Evolutionary conservation across 129 eudicot species (phyloP), one percentile per base, ranked within the genome.

Genomic region (Ambrosia artemisiifolia): DNA sequence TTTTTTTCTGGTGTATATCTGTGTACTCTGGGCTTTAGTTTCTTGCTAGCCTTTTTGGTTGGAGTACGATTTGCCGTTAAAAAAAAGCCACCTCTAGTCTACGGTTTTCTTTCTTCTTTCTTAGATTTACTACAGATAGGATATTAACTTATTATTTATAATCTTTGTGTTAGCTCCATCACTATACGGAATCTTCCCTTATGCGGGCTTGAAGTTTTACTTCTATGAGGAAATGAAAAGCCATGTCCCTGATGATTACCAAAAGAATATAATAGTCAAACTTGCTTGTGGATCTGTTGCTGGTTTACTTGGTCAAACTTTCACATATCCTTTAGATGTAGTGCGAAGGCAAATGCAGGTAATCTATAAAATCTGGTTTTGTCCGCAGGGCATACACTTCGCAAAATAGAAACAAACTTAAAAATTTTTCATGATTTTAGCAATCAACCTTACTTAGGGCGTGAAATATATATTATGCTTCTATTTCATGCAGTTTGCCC

Each of bases 261-360:
- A 78, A 79, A 90, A 90, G 70, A 87, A 87, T 55, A 85, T 94
- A 18, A 60, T 85, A 46, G 87, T 88, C 54, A 94, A 94, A 81
- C 91, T 94, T 70, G 88, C 78, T 33, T 94, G 98, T 71, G 98
- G 97, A 50, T 90, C 98, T 3, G 82, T 90, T 60, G 98, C 98
- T 42, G 98, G 98, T 65, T 78, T 94, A 81, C 78, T 94, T 36
- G 98, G 97, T 51, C 98, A 94, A 73, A 94, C 98, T 75, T 88
- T 88, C 82, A 94, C 98, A 3, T 94, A 94, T 65, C 98, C 98
- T 78, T 93, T 94, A 28, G 98, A 94, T 78, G 98, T 94, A 13
- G 98, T 90, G 9, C 85, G 97, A 79, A 80, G 98, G 63, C 95
- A 94, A 86, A 94, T 94, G 98, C 98, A 94, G 98, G 98, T 93